Evolutionary conservation across 1,139 yeast species (phyloP), one percentile per base, ranked within the genome.

Genomic region (Schwanniomyces etchellsii): DNA sequence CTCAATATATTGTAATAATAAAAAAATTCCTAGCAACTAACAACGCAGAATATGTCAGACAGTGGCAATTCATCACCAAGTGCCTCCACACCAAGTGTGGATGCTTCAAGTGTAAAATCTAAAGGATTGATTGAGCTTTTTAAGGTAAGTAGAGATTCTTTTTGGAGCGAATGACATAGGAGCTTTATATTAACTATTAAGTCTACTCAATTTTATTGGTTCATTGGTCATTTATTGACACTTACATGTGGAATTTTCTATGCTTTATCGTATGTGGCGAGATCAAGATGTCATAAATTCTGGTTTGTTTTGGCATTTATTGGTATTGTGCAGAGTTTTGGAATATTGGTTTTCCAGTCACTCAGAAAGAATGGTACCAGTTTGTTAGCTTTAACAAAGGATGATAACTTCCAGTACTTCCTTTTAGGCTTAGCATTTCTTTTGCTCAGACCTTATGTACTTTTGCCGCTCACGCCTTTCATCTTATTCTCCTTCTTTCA

Each of bases 281-380:
- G 55, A 30, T 48, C 52, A 20, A 37, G 37, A 6, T 30, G 46
- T 43, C 47, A 70, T 67, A 40, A 41, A 47, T 31, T 55, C 35
- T 70, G 81, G 66, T 86, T 84, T 60, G 67, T 74, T 33, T 48
- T 74, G 34, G 70, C 84, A 2, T 77, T 77, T 39, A 30, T 79
- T 9, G 83, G 91, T 11, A 79, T 83, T 5, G 52, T 84, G 29
- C 73, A 70, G 43, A 79, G 95, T 23, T 88, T 85, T 55, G 88
- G 86, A 15, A 75, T 89, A 40, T 82, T 86, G 36, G 57, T 83
- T 18, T 78, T 66, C 56, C 91, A 86, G 47, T 44, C 53, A 35
- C 43, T 57, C 30, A 55, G 49, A 35, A 64, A 58, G 46, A 47
- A 48, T 54, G 60, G 66, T 45, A 83, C 59, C 18, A 44, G 48